These are phyloP conservation scores for Pseudocercospora musae DNA, from an alignment of 2,329 filamentous ascomycete species.

Conservation along the genomic window DNA sequence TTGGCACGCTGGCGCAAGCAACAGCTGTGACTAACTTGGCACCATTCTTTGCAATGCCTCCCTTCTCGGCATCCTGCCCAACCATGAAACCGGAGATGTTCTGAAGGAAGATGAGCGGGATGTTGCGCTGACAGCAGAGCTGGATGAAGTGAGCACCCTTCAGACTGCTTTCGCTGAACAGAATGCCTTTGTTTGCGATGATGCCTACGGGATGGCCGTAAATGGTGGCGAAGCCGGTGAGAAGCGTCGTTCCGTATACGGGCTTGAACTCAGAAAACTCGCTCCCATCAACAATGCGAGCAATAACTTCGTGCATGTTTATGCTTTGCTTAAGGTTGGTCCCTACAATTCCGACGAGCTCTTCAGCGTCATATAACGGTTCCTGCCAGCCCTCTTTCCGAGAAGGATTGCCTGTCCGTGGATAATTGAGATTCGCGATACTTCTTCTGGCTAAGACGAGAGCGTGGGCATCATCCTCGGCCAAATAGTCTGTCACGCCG, in stretches of 20 bases:
- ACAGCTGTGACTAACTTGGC: constrained; percentile 96
- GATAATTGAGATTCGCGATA: constrained; percentile 87
- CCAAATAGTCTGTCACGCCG: constrained; percentile 91
- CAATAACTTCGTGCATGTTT: constrained; percentile 84
- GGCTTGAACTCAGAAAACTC: constrained; percentile 93
- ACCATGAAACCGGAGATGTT: constrained; percentile 99
- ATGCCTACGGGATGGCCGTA: constrained; percentile 90
- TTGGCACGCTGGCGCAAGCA: constrained; percentile 88
- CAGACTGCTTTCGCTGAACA: constrained; percentile 82
- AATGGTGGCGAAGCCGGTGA: constrained; percentile 83
- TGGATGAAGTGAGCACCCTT: constrained; percentile 98
- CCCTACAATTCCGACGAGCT: constrained; percentile 83
- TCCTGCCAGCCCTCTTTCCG: constrained; percentile 56
- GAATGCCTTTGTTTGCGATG: constrained; percentile 91
- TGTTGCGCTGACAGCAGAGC: constrained; percentile 82
- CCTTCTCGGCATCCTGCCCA: constrained; percentile 82
- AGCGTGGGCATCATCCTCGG: constrained; percentile 90
- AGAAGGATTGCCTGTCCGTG: constrained; percentile 46
- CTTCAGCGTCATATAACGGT: constrained; percentile 73
- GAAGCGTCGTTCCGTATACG: constrained; percentile 81
- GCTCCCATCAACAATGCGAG: constrained; percentile 85
- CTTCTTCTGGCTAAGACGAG: constrained; percentile 79
- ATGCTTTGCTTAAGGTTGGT: constrained; percentile 85
- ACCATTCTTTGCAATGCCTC: constrained; percentile 95
- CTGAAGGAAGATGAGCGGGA: constrained; percentile 89